Evolutionary conservation across 257 asterid species (phyloP).

Genomic region (Przewalskia tangutica): DNA sequence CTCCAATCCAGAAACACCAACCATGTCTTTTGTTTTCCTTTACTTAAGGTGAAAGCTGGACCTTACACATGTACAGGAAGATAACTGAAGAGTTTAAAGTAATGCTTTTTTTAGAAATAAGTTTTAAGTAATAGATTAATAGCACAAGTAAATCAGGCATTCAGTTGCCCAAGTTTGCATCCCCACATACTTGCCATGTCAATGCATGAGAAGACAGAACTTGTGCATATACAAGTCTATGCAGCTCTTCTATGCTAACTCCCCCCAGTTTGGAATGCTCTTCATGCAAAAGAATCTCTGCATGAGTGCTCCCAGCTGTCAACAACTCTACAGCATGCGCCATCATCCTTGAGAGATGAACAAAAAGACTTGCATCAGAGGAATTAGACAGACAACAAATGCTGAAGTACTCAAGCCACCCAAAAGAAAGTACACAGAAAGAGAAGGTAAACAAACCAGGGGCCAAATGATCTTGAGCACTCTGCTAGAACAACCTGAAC

Average conservation of each 20-base stretch:
- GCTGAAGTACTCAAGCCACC: not conserved
- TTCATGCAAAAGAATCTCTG: constrained; percentile 59
- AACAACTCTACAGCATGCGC: constrained; percentile 79
- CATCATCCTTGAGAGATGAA: constrained; percentile 52
- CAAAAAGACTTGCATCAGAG: not conserved
- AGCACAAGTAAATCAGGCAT: not conserved
- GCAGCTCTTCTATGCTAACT: constrained; percentile 86
- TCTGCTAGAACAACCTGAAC: constrained; percentile 81
- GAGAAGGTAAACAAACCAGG: constrained; percentile 55
- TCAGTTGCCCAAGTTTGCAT: not conserved
- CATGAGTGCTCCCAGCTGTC: constrained; percentile 73
- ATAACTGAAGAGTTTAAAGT: not conserved
- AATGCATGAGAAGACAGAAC: constrained; percentile 78
- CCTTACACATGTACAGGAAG: not conserved
- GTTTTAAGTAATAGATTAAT: not conserved
- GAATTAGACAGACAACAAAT: not conserved
- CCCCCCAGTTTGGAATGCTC: constrained; percentile 64
- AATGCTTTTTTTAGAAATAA: not conserved
- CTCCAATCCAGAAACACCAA: not conserved
- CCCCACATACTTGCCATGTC: constrained; percentile 84
- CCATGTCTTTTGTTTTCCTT: not conserved
- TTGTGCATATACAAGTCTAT: constrained; percentile 78
- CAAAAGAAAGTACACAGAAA: not conserved
- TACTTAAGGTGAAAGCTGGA: not conserved
- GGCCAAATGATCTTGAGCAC: constrained; percentile 92